phyloP scores from a whole-genome alignment of 345 rosid genomes.

The Trapa incisa region DNA sequence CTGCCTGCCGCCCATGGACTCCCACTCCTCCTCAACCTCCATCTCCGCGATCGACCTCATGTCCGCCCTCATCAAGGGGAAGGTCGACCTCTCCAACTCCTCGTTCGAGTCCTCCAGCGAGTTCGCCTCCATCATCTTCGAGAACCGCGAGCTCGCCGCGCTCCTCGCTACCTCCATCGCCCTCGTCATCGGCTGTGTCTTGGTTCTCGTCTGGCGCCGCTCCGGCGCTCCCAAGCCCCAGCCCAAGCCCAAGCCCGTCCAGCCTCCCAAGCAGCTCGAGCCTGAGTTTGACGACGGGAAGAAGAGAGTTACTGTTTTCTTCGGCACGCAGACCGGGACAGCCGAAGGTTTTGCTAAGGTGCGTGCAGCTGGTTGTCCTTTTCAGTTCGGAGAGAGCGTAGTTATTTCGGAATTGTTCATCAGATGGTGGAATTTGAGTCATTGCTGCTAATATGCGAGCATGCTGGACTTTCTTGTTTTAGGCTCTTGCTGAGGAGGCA shows the following conservation, averaged over 20 bases:
- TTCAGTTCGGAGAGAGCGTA: not conserved
- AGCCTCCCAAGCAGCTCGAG: constrained; percentile 52
- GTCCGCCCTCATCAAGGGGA: constrained; percentile 67
- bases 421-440: not conserved
- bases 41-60: constrained; percentile 58
- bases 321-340: constrained; percentile 92
- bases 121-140: constrained; percentile 40
- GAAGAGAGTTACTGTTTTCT: constrained; percentile 65
- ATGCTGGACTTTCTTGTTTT: not conserved
- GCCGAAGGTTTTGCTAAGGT: constrained; percentile 99
- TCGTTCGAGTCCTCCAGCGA: constrained; percentile 39
- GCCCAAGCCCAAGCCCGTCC: constrained; percentile 28
- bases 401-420: not conserved
- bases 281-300: constrained; percentile 62
- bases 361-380: not conserved
- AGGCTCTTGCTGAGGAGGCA: constrained; percentile 83
- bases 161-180: constrained; percentile 79
- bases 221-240: constrained; percentile 36
- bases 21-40: constrained; percentile 8
- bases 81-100: constrained; percentile 51
- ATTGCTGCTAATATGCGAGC: not conserved
- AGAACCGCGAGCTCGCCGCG: constrained; percentile 68
- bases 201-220: constrained; percentile 65
- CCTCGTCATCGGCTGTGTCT: constrained; percentile 75
- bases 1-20: not conserved